Evolutionary conservation across 805 yeast species (phyloP), one percentile per base, ranked within the genome.

Genomic region (Isabelozyma pseudorhagii): DNA sequence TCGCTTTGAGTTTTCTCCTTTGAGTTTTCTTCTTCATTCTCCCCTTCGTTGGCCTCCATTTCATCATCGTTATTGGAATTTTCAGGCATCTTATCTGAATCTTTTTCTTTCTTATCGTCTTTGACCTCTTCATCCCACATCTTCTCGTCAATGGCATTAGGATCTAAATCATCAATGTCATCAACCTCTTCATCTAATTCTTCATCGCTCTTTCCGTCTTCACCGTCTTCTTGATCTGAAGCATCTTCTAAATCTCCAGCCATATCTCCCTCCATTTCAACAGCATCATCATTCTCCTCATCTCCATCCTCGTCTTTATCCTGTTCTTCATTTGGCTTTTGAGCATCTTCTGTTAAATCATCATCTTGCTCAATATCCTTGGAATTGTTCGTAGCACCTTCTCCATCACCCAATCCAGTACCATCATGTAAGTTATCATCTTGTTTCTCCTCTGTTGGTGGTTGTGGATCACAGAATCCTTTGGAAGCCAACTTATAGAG

Each of bases 111-210:
- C 17, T 81, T 78, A 54, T 81, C 81, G 13, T 85, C 90, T 49
- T 83, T 79, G 10, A 86, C 88, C 63, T 93, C 91, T 60, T 92
- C 97, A 61, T 93, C 94, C 97, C 98, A 93, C 97, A 90, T 90
- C 69, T 90, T 93, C 56, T 93, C 97, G 64, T 93, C 98, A 45
- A 93, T 83, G 3, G 97, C 96, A 68, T 91, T 89, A 1, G 97
- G 97, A 74, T 92, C 98, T 54, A 87, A 75, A 49, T 90, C 96
- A 64, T 89, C 96, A 31, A 93, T 70, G 60, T 92, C 89, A 55
- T 93, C 97, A 40, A 91, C 78, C 62, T 91, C 93, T 55, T 92
- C 97, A 61, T 92, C 97, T 48, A 89, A 61, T 2, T 89, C 96
- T 5, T 85, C 68, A 4, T 60, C 69, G 5, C 66, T 71, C 3